Percentiles rank a stretch among this genome's conserved stretches.
phyloP scores from a whole-genome alignment of 192 early-diverging fungal species.

The Mortierella hygrophila region DNA sequence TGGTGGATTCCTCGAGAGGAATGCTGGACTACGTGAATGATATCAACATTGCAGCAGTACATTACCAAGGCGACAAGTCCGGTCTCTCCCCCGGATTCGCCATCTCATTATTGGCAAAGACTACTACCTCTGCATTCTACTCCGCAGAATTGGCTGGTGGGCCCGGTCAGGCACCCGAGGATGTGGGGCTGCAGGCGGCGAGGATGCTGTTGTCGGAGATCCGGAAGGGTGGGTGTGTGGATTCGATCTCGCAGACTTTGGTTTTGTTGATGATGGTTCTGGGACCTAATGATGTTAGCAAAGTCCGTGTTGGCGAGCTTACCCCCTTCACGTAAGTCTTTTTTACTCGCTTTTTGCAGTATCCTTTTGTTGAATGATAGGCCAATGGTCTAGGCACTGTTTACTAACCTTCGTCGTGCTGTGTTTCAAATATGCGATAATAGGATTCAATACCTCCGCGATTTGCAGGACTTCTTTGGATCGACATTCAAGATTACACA shows the following conservation, averaged over 20 bases:
- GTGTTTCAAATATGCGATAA: not conserved
- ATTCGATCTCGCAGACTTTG: conserved; percentile 90
- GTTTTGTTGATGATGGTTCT: conserved; percentile 88
- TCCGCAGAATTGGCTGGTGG: conserved; percentile 90
- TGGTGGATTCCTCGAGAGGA: conserved; percentile 87
- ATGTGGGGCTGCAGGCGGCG: conserved; percentile 84
- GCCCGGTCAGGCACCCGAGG: conserved; percentile 88
- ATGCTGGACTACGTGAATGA: conserved; percentile 97
- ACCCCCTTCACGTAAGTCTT: conserved; percentile 85
- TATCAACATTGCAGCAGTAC: conserved; percentile 97
- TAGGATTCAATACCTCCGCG: conserved; percentile 93
- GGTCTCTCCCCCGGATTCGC: conserved; percentile 95
- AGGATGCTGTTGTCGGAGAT: conserved; percentile 89
- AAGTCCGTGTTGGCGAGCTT: conserved; percentile 86
- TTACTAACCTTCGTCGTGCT: not conserved
- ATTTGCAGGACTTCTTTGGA: conserved; percentile 91
- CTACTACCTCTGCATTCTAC: conserved; percentile 85
- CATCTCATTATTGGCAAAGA: conserved; percentile 92
- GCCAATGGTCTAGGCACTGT: not conserved
- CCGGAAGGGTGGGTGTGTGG: conserved; percentile 90
- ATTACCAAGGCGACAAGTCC: conserved; percentile 95
- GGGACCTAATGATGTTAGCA: conserved; percentile 93
- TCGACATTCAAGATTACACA: conserved; percentile 93
- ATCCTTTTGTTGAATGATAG: not conserved
- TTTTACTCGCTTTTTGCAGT: not conserved